Percentiles rank a stretch among this genome's conserved stretches.
Evolutionary conservation across 495 filamentous ascomycete species (phyloP).

Genomic region (Aspergillus campestris): DNA sequence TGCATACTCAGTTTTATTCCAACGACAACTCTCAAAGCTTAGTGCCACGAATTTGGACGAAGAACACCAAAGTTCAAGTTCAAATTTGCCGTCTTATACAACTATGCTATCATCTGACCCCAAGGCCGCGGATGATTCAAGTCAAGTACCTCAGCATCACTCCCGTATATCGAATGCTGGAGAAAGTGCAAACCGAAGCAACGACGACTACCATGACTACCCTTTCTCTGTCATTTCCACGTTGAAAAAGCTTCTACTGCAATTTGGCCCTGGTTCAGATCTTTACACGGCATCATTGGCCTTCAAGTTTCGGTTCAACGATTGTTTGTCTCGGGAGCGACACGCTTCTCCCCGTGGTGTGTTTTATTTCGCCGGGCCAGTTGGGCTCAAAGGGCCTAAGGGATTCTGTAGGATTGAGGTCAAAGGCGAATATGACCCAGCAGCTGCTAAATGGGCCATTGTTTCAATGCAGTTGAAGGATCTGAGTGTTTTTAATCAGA

Average conservation of each 20-base stretch:
- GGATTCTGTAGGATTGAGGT: constrained; percentile 52
- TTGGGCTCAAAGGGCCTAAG: constrained; percentile 53
- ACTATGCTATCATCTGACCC: constrained; percentile 9
- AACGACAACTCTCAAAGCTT: constrained; percentile 24
- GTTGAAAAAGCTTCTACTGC: constrained; percentile 28
- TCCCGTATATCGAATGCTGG: constrained; percentile 10
- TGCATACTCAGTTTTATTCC: constrained; percentile 25
- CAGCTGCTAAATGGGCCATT: constrained; percentile 26
- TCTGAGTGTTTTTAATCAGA: constrained; percentile 21
- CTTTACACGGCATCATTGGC: constrained; percentile 34
- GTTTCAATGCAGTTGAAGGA: constrained; percentile 30
- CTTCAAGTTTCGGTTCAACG: constrained; percentile 45
- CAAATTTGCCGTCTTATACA: constrained; percentile 8
- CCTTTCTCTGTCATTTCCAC: constrained; percentile 27
- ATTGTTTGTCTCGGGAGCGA: constrained; percentile 17
- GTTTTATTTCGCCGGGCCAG: constrained; percentile 54
- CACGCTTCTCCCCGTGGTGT: constrained; percentile 51
- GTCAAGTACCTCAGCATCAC: constrained; percentile 17
- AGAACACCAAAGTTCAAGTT: constrained; percentile 7
- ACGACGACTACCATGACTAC: constrained; percentile 18
- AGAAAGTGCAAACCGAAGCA: constrained; percentile 10
- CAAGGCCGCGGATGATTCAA: constrained; percentile 12
- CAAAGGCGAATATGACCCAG: constrained; percentile 51
- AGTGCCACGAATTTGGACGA: constrained; percentile 7
- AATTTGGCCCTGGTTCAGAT: constrained; percentile 31